Conservation (phyloP, 2,329 filamentous ascomycete genomes). For the Metarhizium brunneum region DNA sequence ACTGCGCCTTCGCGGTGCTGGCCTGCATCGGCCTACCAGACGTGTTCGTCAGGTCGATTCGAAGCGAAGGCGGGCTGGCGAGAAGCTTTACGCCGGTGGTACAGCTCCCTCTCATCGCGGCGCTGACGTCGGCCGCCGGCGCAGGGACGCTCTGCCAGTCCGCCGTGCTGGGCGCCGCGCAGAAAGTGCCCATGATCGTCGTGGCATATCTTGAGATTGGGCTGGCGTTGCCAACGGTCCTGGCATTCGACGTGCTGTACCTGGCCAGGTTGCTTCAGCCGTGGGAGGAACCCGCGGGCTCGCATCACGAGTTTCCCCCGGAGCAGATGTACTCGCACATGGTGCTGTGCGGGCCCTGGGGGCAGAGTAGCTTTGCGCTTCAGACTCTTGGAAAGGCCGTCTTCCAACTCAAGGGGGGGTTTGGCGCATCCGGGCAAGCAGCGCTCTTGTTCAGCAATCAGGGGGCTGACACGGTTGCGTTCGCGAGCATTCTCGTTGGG, state of each 20-base stretch:
- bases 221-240: constrained; percentile 20
- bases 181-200: too few relatives aligned
- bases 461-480: constrained; percentile 19
- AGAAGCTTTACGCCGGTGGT: too few relatives aligned
- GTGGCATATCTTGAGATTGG: constrained; percentile 12
- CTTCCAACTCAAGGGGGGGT: not conserved
- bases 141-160: too few relatives aligned
- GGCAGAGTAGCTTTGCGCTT: constrained; percentile 24
- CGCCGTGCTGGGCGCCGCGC: too few relatives aligned
- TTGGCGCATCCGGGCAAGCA: not conserved
- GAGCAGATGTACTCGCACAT: too few relatives aligned
- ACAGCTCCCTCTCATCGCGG: too few relatives aligned
- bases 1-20: too few relatives aligned
- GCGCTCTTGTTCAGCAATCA: constrained; percentile 16
- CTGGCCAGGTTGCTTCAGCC: constrained; percentile 21
- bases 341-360: constrained; percentile 26
- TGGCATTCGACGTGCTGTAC: constrained; percentile 23
- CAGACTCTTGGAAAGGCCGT: not conserved
- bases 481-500: too few relatives aligned
- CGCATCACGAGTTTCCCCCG: not conserved
- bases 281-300: not conserved
- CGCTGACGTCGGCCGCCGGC: too few relatives aligned
- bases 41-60: too few relatives aligned
- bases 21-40: too few relatives aligned
- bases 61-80: too few relatives aligned